Percentiles rank a stretch among this genome's conserved stretches.
phyloP scores from a whole-genome alignment of 257 asterid species.

The Plantago elongata region DNA sequence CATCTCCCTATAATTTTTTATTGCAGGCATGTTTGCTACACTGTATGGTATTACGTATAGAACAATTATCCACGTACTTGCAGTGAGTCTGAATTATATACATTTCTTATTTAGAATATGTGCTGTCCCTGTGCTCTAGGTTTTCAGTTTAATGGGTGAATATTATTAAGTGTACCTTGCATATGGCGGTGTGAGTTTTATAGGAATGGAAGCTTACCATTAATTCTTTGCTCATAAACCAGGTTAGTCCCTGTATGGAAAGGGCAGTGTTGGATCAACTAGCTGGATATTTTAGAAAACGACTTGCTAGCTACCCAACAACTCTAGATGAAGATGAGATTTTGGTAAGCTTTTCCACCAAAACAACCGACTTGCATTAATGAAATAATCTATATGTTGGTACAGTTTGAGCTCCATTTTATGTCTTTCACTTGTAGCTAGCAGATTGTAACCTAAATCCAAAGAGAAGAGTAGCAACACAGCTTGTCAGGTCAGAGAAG shows the following conservation, averaged over 20 bases:
- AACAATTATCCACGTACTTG: too few relatives aligned
- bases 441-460: conserved; percentile 66
- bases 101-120: too few relatives aligned
- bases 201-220: too few relatives aligned
- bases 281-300: conserved; percentile 55
- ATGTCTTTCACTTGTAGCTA: conserved; percentile 43
- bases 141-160: too few relatives aligned
- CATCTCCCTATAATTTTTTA: conserved; percentile 7
- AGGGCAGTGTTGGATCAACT: conserved; percentile 94
- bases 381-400: background rate
- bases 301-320: conserved; percentile 82
- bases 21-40: too few relatives aligned
- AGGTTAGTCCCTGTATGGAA: conserved; percentile 95
- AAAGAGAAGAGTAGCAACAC: conserved; percentile 80
- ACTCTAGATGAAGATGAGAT: conserved; percentile 75
- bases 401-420: conserved; percentile 14
- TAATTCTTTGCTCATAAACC: conserved; percentile 10
- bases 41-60: too few relatives aligned
- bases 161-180: too few relatives aligned
- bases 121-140: too few relatives aligned
- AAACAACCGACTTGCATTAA: conserved; percentile 8
- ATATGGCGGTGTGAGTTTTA: too few relatives aligned
- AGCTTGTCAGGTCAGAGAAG: conserved; percentile 82
- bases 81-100: too few relatives aligned
- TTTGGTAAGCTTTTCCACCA: conserved; percentile 42